A percentile compares a stretch with the other conserved stretches of the same genome.
Conservation (phyloP, 1,139 yeast species). For the Kurtzmaniella quercitrusa region DNA sequence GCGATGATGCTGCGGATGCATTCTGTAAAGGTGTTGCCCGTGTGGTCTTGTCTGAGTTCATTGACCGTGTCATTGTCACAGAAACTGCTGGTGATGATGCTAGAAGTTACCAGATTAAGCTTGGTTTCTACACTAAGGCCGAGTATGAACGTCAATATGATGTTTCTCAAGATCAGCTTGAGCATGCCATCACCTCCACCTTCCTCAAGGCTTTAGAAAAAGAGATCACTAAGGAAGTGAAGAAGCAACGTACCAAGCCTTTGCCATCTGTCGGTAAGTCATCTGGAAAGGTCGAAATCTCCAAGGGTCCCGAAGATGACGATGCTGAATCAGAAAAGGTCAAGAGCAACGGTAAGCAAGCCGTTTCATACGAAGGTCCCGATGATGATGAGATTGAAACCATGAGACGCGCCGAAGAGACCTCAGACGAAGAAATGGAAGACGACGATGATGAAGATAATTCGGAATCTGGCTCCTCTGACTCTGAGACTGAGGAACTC, state of each 20-base stretch:
- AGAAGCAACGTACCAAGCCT: conserved; percentile 65
- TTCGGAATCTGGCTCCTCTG: conserved; percentile 21
- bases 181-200: conserved; percentile 56
- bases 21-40: conserved; percentile 90
- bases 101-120: conserved; percentile 70
- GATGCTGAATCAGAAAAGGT: conserved; percentile 70
- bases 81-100: conserved; percentile 78
- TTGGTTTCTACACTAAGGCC: conserved; percentile 69
- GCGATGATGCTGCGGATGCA: conserved; percentile 82
- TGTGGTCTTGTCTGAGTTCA: conserved; percentile 82
- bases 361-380: conserved; percentile 91
- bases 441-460: conserved; percentile 28
- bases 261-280: conserved; percentile 73
- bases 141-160: conserved; percentile 90
- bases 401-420: conserved; percentile 75
- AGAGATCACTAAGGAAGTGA: conserved; percentile 74
- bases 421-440: conserved; percentile 58
- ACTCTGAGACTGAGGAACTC: conserved; percentile 18
- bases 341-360: conserved; percentile 66
- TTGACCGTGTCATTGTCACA: conserved; percentile 79
- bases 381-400: conserved; percentile 91
- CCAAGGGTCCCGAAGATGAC: conserved; percentile 44
- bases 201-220: conserved; percentile 71
- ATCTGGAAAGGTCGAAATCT: conserved; percentile 28
- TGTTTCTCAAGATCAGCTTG: conserved; percentile 75